Percentiles rank a stretch among this genome's conserved stretches.
Evolutionary conservation across 2,329 filamentous ascomycete species (phyloP).

Genomic region (Sclerotinia sclerotiorum): DNA sequence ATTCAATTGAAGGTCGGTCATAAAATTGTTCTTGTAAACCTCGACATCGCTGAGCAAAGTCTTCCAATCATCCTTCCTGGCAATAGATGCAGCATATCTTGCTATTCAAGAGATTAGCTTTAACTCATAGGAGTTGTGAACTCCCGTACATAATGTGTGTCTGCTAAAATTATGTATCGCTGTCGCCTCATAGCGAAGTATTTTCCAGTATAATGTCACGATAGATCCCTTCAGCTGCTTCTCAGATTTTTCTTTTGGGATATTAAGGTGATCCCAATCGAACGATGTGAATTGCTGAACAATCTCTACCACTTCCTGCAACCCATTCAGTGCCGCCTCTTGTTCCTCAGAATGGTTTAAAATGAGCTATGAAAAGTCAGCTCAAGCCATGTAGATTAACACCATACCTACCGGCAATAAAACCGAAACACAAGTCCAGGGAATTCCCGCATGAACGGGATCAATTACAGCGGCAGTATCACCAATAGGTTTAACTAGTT

Average conservation of each 20-base stretch:
- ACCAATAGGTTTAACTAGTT: neutral
- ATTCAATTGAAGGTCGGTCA: neutral
- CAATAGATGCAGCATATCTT: slow-evolving; percentile 2
- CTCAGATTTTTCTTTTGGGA: neutral
- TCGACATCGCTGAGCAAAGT: neutral
- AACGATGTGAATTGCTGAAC: neutral
- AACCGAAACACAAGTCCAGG: neutral
- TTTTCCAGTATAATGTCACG: slow-evolving; percentile 1
- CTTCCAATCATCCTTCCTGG: slow-evolving; percentile 5
- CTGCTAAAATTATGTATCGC: neutral
- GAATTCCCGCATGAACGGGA: slow-evolving; percentile 1
- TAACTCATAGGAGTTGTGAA: neutral
- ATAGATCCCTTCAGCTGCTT: slow-evolving; percentile 5
- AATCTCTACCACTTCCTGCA: neutral
- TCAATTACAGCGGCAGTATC: neutral
- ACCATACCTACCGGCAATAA: neutral
- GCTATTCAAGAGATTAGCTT: neutral
- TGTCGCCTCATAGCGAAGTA: neutral
- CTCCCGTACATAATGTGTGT: neutral
- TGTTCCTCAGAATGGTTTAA: slow-evolving; percentile 6
- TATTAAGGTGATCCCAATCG: neutral
- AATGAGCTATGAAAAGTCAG: slow-evolving; percentile 1
- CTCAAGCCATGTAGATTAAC: neutral
- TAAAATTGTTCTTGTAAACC: neutral
- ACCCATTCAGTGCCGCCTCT: slow-evolving; percentile 2